Base-by-base conservation (phyloP, 148 eudicot genomes). In the Bassia scoparia region DNA sequence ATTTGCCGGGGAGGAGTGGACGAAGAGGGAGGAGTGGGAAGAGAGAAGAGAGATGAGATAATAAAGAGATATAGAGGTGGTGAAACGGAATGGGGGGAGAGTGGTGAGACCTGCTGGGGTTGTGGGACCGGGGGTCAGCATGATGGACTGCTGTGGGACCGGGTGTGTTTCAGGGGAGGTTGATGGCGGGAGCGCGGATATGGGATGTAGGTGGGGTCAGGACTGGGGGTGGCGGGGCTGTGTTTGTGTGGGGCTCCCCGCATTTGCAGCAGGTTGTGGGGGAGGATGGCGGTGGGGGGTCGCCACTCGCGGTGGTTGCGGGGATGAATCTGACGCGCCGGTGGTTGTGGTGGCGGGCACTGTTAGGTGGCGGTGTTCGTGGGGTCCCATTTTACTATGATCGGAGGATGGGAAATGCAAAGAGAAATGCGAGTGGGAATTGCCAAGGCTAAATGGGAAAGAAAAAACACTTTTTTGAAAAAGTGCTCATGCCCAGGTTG, bases 101-200 rank as follows among this genome's bases (percentile, higher is more conserved):
- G 49, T 38, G 73, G 34, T 6, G 84, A 77, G 69, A 82, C 81
- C 5, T 43, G 53, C 48, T 81, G 82, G 65, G 95, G 54, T 50
- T 88, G 88, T 0, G 98, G 98, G 69, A 93, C 84, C 0, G 97
- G 97, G 97, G 62, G 97, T 82, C 17, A 88, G 89, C 64, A 93
- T 85, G 71, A 93, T 91, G 79, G 89, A 61, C 77, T 90, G 88
- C 34, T 82, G 46, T 41, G 90, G 15, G 84, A 37, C 33, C 81
- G 78, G 78, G 81, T 61, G 72, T 68, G 75, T 33, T 52, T 84
- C 63, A 6, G 89, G 94, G 90, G 74, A 90, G 77, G 79, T 90
- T 90, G 58, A 89, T 74, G 71, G 98, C 91, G 4, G 95, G 95
- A 58, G 66, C 61, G 34, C 95, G 92, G 82, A 90, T 90, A n/a